Evolutionary conservation across 2,329 filamentous ascomycete genomes (phyloP).

Genomic region (Colletotrichum siamense): DNA sequence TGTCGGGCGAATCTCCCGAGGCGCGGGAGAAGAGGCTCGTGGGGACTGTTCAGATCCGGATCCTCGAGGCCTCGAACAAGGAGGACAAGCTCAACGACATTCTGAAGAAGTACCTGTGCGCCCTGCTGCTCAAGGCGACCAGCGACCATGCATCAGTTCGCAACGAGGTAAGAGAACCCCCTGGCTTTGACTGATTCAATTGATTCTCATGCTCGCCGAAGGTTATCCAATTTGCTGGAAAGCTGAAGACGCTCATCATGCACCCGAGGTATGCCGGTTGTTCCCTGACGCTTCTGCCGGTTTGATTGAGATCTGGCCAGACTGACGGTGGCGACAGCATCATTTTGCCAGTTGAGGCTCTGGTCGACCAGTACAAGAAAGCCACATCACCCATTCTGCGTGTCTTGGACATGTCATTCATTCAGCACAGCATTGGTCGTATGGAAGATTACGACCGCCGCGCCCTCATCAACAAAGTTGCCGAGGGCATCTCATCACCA

Average conservation of each 20-base stretch:
- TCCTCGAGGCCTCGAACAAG: slow-evolving; percentile 78
- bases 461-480: slow-evolving; percentile 72
- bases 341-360: slow-evolving; percentile 80
- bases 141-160: slow-evolving; percentile 83
- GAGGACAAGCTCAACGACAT: slow-evolving; percentile 83
- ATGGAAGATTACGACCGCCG: slow-evolving; percentile 65
- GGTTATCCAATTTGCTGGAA: slow-evolving; percentile 21
- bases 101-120: slow-evolving; percentile 79
- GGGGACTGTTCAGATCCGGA: slow-evolving; percentile 84
- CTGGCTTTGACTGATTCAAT: no score
- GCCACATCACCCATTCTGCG: slow-evolving; percentile 76
- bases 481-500: slow-evolving; percentile 66
- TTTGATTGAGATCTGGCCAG: neutral
- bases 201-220: neutral
- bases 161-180: slow-evolving; percentile 14
- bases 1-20: slow-evolving; percentile 22
- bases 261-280: slow-evolving; percentile 1
- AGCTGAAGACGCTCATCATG: slow-evolving; percentile 6
- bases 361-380: slow-evolving; percentile 88
- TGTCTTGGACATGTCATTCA: slow-evolving; percentile 87
- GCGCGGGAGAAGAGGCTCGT: slow-evolving; percentile 66
- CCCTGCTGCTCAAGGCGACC: slow-evolving; percentile 83
- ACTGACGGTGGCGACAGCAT: slow-evolving; percentile 50
- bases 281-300: neutral
- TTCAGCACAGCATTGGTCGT: slow-evolving; percentile 76